Evolutionary conservation across 495 filamentous ascomycete species (phyloP), one percentile per base, ranked within the genome.

Genomic region (Neurospora sp.): DNA sequence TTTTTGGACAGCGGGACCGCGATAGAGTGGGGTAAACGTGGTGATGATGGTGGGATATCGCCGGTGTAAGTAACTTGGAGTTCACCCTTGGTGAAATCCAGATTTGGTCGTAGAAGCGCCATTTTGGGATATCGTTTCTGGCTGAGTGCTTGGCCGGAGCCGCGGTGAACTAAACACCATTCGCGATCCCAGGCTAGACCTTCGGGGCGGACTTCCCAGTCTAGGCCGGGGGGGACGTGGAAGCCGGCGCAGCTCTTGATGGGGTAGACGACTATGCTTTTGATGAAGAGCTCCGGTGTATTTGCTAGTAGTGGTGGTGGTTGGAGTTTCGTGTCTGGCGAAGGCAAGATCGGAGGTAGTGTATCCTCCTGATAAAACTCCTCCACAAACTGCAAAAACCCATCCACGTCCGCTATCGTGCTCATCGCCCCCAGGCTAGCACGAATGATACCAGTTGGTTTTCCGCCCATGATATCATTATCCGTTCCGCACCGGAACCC

Each of bases 111-210:
- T 48, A 98, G 87, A 12, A 97, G 85, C 5, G 92, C 90, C 94
- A 98, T 97, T 20, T 84, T 86, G 3, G 93, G 92, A 77, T 96
- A 89, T 71, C 88, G 84, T 81, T 97, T 97, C 79, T 96, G 93
- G 74, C 87, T 94, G 69, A 98, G 81, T 0, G 90, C 92, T 68
- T 88, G 88, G 0, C 90, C 90, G 3, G 93, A 94, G 9, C 93
- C 92, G 77, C 90, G 88, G 78, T 97, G 93, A 18, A 98, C 87
- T 18, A 98, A 81, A 78, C 93, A 97, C 94, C 94, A 98, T 81
- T 98, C 94, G 69, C 94, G 84, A 79, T 98, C 94, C 94, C 94
- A 97, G 20, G 90, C 91, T 7, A 98, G 83, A 0, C 94, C 94
- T 81, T 96, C 91, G 18, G 84, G 82, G 68, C 85, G 87, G 37